Percentiles rank a stretch among this genome's conserved stretches.
Conservation (phyloP, 2,329 filamentous ascomycete genomes). For the Fusarium beomiforme region DNA sequence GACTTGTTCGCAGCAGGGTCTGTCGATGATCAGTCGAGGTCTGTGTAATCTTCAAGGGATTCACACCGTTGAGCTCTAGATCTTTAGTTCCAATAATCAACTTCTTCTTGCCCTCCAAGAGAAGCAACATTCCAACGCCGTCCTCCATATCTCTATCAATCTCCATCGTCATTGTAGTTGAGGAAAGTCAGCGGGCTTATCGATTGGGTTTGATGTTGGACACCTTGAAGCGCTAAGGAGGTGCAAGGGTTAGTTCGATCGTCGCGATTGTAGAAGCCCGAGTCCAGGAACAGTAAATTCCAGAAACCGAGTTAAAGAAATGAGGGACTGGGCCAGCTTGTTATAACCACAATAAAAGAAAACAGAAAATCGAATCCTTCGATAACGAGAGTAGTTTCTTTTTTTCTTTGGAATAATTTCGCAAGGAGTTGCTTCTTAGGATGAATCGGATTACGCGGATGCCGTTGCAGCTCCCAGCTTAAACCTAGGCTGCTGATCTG, state of each 20-base stretch:
- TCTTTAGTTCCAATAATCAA: slow-evolving; percentile 46
- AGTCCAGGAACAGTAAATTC: background rate
- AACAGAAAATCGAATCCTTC: background rate
- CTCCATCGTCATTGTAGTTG: slow-evolving; percentile 9
- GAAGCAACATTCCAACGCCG: slow-evolving; percentile 42
- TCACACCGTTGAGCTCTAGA: slow-evolving; percentile 50
- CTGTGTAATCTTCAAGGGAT: slow-evolving; percentile 15
- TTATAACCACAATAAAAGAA: background rate
- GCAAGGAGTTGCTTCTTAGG: background rate
- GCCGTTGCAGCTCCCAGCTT: background rate
- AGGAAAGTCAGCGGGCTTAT: background rate
- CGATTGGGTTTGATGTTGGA: background rate
- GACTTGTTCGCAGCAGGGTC: slow-evolving; percentile 36
- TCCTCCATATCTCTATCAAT: slow-evolving; percentile 34
- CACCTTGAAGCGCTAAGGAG: background rate
- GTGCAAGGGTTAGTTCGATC: background rate
- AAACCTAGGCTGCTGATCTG: slow-evolving; percentile 22
- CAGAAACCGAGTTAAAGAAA: background rate
- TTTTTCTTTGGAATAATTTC: background rate
- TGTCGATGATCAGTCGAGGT: slow-evolving; percentile 30
- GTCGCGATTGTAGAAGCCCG: background rate
- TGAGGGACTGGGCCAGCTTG: background rate
- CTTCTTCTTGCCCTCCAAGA: slow-evolving; percentile 45
- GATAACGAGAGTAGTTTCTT: slow-evolving; percentile 3
- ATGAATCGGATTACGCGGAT: slow-evolving; percentile 29